Evolutionary conservation across 1,284 basidiomycete species (phyloP), one percentile per base, ranked within the genome.

Genomic region (Ganoderma resinaceum): DNA sequence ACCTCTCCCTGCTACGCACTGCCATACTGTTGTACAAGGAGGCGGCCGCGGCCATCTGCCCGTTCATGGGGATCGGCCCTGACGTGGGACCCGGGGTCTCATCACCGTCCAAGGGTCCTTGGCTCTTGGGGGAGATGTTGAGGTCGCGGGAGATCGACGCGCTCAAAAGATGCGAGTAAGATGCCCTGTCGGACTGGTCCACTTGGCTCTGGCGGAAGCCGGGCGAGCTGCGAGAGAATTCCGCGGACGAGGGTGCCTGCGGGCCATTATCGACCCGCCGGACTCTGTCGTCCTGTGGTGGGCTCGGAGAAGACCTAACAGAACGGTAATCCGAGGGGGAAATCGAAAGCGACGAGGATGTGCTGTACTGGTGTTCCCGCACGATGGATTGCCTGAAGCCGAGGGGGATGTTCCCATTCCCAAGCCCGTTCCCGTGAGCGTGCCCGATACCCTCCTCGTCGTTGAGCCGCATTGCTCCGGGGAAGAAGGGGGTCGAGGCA

Each of bases 401-500:
- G 23, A 65, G 49, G 23, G 43, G 59, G 57, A 85, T 76, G 68
- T 80, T 81, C 74, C 76, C 80, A 63, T 70, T 75, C 62, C 79
- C 81, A 64, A 37, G 18, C 23, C 37, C 58, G 38, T 60, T 23
- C 5, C 58, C 58, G n/a, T 59, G 37, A 3, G n/a, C 43, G 43
- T 46, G 43, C 75, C 76, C 81, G 64, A 66, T 73, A 61, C 79
- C 81, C 63, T 88, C 87, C 65, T 89, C 87, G 69, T 90, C 89
- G 74, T 77, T 82, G 74, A 82, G 76, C 74, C 88, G 88, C 76
- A 86, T 79, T 76, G 82, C 84, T 65, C 89, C 90, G 71, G 93
- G 92, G 79, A 93, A 93, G 85, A 94, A 94, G 62, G 93, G 93
- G 78, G 89, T 89, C 67, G 92, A 94, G 71, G 91, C 85, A 73